Evolutionary conservation across 202 grass and related monocot species (phyloP).

Genomic region (Zizania palustris): DNA sequence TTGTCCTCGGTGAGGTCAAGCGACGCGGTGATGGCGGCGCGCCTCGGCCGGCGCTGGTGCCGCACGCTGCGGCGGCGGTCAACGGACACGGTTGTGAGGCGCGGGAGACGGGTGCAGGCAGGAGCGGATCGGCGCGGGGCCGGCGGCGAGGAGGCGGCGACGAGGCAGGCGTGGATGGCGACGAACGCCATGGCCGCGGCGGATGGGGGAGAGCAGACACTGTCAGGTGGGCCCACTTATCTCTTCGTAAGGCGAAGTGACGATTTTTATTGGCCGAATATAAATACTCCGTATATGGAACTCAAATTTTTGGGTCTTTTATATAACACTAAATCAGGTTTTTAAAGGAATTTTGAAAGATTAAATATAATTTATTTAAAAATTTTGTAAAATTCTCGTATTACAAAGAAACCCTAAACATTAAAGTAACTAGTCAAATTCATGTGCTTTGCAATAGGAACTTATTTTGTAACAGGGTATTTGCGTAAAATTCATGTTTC

Average conservation of each 20-base stretch:
- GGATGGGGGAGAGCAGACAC: conserved; percentile 18
- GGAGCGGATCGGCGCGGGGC: background rate
- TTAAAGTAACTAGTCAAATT: too few species aligned
- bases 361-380: too few species aligned
- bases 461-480: too few species aligned
- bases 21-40: conserved; percentile 43
- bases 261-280: background rate
- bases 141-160: background rate
- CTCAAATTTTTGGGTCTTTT: background rate
- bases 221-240: conserved; percentile 52
- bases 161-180: conserved; percentile 37
- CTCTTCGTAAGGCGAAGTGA: background rate
- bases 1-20: conserved; percentile 97
- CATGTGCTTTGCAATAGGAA: too few species aligned
- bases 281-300: background rate
- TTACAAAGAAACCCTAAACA: too few species aligned
- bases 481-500: too few species aligned
- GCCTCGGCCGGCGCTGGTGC: conserved; percentile 8
- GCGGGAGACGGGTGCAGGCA: too few species aligned
- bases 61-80: background rate
- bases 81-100: background rate
- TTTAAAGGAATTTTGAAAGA: too few species aligned
- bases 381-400: too few species aligned
- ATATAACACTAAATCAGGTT: background rate
- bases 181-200: conserved; percentile 40